Evolutionary conservation across 1,284 basidiomycete genomes (phyloP), one percentile per base, ranked within the genome.

Genomic region (Phylloboletellus chloephorus): DNA sequence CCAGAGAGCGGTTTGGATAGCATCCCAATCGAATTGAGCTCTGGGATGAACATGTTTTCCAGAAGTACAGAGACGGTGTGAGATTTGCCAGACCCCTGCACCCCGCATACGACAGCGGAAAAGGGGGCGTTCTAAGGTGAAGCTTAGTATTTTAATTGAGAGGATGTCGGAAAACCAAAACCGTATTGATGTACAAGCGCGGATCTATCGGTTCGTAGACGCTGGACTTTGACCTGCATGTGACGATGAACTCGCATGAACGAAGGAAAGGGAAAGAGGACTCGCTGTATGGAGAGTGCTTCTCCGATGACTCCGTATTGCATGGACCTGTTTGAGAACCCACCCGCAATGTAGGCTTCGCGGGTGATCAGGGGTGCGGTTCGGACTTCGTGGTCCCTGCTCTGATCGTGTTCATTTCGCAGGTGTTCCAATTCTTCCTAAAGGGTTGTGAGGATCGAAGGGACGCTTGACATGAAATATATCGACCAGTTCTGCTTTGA

Each of bases 61-160:
- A 83, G 58, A 5, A 83, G 68, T 0, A 78, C 68, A 0, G 76
- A 73, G 1, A 82, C 72, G 0, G 77, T 81, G 42, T 83, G 81
- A 0, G 78, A 80, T 58, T 83, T 83, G 7, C 79, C 80, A 0
- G 78, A 76, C 0, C 80, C 76, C 63, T 79, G 76, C 0, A 78
- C 76, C 0, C 76, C 76, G 39, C 76, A 78, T 8, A 78, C 67
- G 11, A 74, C 52, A 0, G 71, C 71, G 2, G 73, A 76, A 47
- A 76, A 72, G 1, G 76, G 74, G 0, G 74, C 66, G 49, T 76
- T 76, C 74, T 76, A 31, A 15, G 4, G 31, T 34, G 10, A 41
- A 16, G 8, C 11, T 37, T 20, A 35, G 12, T 17, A 2, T 13
- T 16, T 24, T 19, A 4, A 21, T 26, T 5, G 10, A 5, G 2